A percentile compares a stretch with the other conserved stretches of the same genome.
These are phyloP conservation scores for Actinomortierella wolfii DNA, from an alignment of 371 early-diverging fungal genomes.

Conservation along the genomic window DNA sequence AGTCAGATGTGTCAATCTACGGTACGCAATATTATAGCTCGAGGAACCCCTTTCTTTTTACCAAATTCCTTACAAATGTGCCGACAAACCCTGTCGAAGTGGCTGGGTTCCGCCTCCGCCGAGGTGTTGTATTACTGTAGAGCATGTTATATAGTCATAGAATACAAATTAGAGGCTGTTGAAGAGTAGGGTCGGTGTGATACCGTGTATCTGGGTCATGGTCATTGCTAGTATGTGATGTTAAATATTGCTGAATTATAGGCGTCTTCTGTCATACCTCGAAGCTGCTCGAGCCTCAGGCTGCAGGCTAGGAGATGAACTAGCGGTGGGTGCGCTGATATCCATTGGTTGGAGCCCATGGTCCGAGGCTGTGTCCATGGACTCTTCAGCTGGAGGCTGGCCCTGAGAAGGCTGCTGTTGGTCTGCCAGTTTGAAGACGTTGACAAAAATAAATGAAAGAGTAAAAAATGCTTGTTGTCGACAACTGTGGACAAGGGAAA, in stretches of 20 bases:
- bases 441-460: no score
- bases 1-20: background rate
- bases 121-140: no score
- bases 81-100: no score
- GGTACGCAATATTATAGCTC: background rate
- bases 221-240: background rate
- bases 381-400: background rate
- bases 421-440: slow-evolving; percentile 9
- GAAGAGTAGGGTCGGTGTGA: no score
- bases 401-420: background rate
- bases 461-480: no score
- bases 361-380: slow-evolving; percentile 21
- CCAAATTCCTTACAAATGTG: background rate
- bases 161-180: no score
- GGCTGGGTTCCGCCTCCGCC: no score
- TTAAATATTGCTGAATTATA: background rate
- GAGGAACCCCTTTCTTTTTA: background rate
- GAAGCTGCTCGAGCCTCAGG: background rate
- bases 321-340: background rate
- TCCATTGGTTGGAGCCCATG: background rate
- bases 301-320: background rate
- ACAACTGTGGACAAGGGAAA: no score
- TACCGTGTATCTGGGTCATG: no score
- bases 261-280: background rate
- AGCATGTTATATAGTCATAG: no score